Conservation (phyloP, 805 yeast species). For the Teunomyces kruisii region DNA sequence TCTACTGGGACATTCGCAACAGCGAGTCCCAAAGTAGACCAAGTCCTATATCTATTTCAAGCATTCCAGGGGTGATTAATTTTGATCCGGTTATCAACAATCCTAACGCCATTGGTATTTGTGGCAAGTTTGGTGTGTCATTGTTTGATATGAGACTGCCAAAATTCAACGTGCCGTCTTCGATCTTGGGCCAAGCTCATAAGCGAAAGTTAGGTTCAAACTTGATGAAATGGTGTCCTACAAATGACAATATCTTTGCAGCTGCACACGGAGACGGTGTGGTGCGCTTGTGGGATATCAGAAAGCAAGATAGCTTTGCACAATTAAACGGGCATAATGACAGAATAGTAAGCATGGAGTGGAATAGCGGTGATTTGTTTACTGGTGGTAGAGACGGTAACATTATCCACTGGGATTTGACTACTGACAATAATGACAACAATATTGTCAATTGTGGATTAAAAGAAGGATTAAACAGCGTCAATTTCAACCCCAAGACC, state of each 20-base stretch:
- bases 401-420: conserved; percentile 65
- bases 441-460: conserved; percentile 39
- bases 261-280: conserved; percentile 59
- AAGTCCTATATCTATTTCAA: conserved; percentile 54
- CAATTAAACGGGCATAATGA: conserved; percentile 57
- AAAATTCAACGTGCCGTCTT: conserved; percentile 33
- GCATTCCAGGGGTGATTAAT: conserved; percentile 48
- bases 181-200: conserved; percentile 12
- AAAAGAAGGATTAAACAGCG: conserved; percentile 46
- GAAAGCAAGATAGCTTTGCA: conserved; percentile 56
- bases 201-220: conserved; percentile 32
- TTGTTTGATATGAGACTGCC: conserved; percentile 65
- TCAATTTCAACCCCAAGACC: conserved; percentile 32
- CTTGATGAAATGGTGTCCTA: conserved; percentile 58
- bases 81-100: conserved; percentile 47
- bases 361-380: conserved; percentile 56
- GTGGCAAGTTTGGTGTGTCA: conserved; percentile 74
- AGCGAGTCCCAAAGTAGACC: conserved; percentile 43
- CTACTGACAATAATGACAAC: conserved; percentile 18
- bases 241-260: conserved; percentile 60
- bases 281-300: conserved; percentile 73
- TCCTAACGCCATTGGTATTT: conserved; percentile 45
- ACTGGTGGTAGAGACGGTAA: conserved; percentile 66
- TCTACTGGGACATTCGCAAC: conserved; percentile 71
- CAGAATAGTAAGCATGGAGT: conserved; percentile 54